These are phyloP conservation scores for Boletus subparvulus DNA, from an alignment of 768 basidiomycete genomes.

Conservation along the genomic window DNA sequence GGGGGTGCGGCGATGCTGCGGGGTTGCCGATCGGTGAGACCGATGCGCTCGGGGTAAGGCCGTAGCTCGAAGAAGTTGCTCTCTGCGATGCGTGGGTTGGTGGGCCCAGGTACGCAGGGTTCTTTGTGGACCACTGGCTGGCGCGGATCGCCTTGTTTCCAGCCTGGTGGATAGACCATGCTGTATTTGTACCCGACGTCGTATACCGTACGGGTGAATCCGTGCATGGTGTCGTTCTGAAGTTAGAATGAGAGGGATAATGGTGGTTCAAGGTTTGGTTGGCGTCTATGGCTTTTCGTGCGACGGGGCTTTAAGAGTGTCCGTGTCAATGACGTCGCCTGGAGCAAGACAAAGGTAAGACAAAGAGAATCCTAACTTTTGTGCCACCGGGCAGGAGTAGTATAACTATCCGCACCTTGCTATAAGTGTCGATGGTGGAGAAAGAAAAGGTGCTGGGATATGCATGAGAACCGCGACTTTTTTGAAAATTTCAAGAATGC, in stretches of 20 bases:
- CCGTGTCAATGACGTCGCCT: not conserved
- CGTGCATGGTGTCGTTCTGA: not conserved
- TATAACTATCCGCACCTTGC: not conserved
- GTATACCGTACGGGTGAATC: conserved; percentile 12
- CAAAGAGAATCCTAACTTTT: not conserved
- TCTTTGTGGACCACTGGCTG: not conserved
- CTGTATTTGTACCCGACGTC: conserved; percentile 4
- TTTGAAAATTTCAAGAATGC: too few relatives aligned
- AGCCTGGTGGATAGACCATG: conserved; percentile 9
- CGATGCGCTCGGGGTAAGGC: not conserved
- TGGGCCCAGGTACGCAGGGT: not conserved
- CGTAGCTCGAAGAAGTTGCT: not conserved
- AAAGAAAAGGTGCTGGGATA: not conserved
- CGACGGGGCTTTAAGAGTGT: not conserved
- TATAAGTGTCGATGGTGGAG: not conserved
- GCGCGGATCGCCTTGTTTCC: conserved; percentile 6
- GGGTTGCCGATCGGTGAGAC: not conserved
- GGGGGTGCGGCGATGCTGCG: not conserved
- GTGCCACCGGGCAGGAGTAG: not conserved
- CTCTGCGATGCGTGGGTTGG: not conserved
- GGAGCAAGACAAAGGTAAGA: not conserved
- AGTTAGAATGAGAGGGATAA: not conserved
- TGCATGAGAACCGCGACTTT: too few relatives aligned
- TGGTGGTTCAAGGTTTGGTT: not conserved
- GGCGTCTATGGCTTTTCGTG: not conserved